Evolutionary conservation across 2,329 filamentous ascomycete genomes (phyloP), one percentile per base, ranked within the genome.

Genomic region (Verticillium nubilum): DNA sequence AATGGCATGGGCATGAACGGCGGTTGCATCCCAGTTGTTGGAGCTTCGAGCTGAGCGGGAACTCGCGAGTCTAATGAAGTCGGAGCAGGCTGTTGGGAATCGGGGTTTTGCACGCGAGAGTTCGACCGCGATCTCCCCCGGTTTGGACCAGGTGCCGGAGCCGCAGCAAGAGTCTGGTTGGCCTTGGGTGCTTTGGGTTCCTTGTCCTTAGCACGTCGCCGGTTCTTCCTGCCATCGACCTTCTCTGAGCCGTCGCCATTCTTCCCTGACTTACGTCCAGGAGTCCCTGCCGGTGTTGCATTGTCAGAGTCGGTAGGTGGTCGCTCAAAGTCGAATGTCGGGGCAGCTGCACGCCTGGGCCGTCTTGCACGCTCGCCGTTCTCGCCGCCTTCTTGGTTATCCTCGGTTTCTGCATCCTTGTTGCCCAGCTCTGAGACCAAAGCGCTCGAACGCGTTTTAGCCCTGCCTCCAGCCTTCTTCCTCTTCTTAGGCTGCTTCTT

Each of bases 301-400:
- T 76, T 78, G 66, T 91, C 89, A 17, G 82, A 82, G 60, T 91
- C 88, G 29, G 76, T 78, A 10, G 76, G 73, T 59, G 68, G 78
- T 67, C 72, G 87, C 67, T 91, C 88, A 60, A 81, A 84, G 50
- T 84, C 85, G 77, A 88, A 93, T 0, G 86, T 90, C 3, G 90
- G 90, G 12, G 90, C 90, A 19, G 84, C 84, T 25, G 85, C 85
- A 65, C 86, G 80, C 42, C 85, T 79, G n/a, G 85, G 86, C 17
- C 85, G 78, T 59, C 85, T 78, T 47, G 37, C 37, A 54, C 84
- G 75, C 67, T 87, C 84, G 31, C 82, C 83, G 61, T 83, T 85
- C 67, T 88, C 86, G 35, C 80, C 80, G 5, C 77, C 78, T 23
- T 86, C 84, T 28, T 80, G 77, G 31, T 75, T 76, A 57, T 86